A percentile compares a stretch with the other conserved stretches of the same genome.
Evolutionary conservation across 2,329 filamentous ascomycete genomes (phyloP).

Genomic region (Arthrobotrys sinensis): DNA sequence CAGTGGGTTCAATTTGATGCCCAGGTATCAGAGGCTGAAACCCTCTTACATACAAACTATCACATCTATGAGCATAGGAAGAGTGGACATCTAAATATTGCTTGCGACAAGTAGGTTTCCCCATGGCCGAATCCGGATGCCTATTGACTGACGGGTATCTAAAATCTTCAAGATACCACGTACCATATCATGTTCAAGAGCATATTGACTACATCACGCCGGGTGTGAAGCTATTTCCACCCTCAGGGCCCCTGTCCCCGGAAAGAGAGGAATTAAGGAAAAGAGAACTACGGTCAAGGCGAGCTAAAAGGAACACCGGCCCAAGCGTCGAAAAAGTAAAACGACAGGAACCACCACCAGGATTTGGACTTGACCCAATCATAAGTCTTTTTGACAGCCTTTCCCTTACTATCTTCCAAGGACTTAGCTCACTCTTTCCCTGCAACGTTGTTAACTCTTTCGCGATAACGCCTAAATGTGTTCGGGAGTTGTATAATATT

Average conservation of each 20-base stretch:
- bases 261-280: slow-evolving; percentile 4
- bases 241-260: slow-evolving; percentile 34
- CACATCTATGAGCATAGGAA: slow-evolving; percentile 75
- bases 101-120: slow-evolving; percentile 66
- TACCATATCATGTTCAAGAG: slow-evolving; percentile 70
- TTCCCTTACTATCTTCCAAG: background rate
- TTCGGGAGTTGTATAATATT: slow-evolving; percentile 67
- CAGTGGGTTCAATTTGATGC: slow-evolving; percentile 70
- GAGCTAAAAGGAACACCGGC: background rate
- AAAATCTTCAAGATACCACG: slow-evolving; percentile 68
- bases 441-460: slow-evolving; percentile 40
- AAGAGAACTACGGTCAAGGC: slow-evolving; percentile 1
- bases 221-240: slow-evolving; percentile 70
- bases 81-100: slow-evolving; percentile 68
- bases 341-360: background rate
- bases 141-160: background rate
- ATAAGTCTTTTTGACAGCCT: background rate
- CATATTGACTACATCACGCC: slow-evolving; percentile 75
- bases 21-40: slow-evolving; percentile 67
- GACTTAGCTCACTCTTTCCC: background rate
- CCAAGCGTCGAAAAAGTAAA: background rate
- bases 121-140: background rate
- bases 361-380: slow-evolving; percentile 2
- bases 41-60: slow-evolving; percentile 70
- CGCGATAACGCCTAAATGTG: slow-evolving; percentile 65